Base-by-base conservation (phyloP, 257 asterid genomes). In the Nicotiana undulata region DNA sequence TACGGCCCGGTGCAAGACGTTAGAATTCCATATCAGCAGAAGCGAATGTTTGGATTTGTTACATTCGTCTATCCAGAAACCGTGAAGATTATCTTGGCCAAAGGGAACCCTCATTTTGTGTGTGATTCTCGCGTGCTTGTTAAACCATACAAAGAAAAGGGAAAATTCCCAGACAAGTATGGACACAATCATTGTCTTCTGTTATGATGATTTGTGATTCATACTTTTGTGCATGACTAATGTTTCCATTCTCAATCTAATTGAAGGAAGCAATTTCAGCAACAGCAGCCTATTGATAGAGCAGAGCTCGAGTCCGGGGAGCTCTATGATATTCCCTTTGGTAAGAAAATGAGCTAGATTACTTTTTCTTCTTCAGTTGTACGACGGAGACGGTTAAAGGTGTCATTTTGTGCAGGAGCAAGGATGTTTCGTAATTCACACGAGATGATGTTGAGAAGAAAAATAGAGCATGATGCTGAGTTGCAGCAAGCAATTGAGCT, bases 31-130 rank as follows among this genome's bases (percentile, higher is more conserved):
- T 79, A 72, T 82, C 94, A 89, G 85, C 91, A 84, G 83, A 94
- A 92, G 86, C 86, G 98, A 2, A 94, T 94, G 98, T 94, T 94
- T 78, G 98, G 98, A 22, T 94, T 94, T 79, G 98, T 94, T 34
- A 90, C 98, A 0, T 93, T 93, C 85, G 84, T 84, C 75, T 84
- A 85, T 78, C 90, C 93, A 0, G 93, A 89, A 75, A 89, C 97
- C 3, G 93, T 86, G 46, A 86, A 91, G 68, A 88, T 87, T 37
- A 90, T 92, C 67, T 85, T 93, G 83, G 84, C 91, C 1, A 92
- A 88, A 81, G 90, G 89, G n/a, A 92, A 93, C 76, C 98, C 96
- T 11, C 98, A 93, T 85, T 88, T 85, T 29, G 91, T 92, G 44
- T 80, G 90, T 65, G 94, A 90, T 76, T 83, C 86, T 24, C 88